Percentiles rank a stretch among this genome's conserved stretches.
phyloP scores from a whole-genome alignment of 2,329 filamentous ascomycete genomes.

The Pseudogymnoascus sp. region DNA sequence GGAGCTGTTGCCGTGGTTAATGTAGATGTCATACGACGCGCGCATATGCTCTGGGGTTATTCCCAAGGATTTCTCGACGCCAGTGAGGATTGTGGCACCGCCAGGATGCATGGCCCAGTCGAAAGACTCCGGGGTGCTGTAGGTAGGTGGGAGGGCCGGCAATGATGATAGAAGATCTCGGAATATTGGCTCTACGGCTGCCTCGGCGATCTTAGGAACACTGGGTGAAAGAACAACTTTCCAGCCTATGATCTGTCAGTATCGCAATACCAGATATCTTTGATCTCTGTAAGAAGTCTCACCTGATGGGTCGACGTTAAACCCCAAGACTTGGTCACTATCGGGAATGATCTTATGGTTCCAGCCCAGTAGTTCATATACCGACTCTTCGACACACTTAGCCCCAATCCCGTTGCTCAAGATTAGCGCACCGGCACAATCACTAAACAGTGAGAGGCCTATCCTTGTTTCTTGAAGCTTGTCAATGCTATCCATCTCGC shows the following conservation, averaged over 20 bases:
- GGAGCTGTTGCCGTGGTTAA: constrained; percentile 59
- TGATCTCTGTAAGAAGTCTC: constrained; percentile 19
- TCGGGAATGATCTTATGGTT: constrained; percentile 54
- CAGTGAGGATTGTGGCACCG: constrained; percentile 56
- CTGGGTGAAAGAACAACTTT: constrained; percentile 56
- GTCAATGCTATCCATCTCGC: constrained; percentile 56
- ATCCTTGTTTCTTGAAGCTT: constrained; percentile 54
- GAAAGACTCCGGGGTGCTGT: constrained; percentile 46
- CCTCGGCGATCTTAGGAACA: constrained; percentile 49
- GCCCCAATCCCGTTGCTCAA: constrained; percentile 55
- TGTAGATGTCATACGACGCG: constrained; percentile 62
- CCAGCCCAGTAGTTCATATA: constrained; percentile 58
- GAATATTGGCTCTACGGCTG: constrained; percentile 46
- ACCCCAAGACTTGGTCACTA: constrained; percentile 54
- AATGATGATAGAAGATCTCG: constrained; percentile 43
- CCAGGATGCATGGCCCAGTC: constrained; percentile 70
- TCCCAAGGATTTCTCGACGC: constrained; percentile 49
- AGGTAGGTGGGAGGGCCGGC: constrained; percentile 36
- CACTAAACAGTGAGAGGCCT: constrained; percentile 59
- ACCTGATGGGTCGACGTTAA: constrained; percentile 56
- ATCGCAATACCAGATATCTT: not conserved
- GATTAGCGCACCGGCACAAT: constrained; percentile 59
- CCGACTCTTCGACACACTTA: constrained; percentile 24
- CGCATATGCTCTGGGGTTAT: constrained; percentile 57
- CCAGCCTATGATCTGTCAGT: constrained; percentile 39